Base-by-base conservation (phyloP, 768 basidiomycete genomes). In the Suillus sp. region DNA sequence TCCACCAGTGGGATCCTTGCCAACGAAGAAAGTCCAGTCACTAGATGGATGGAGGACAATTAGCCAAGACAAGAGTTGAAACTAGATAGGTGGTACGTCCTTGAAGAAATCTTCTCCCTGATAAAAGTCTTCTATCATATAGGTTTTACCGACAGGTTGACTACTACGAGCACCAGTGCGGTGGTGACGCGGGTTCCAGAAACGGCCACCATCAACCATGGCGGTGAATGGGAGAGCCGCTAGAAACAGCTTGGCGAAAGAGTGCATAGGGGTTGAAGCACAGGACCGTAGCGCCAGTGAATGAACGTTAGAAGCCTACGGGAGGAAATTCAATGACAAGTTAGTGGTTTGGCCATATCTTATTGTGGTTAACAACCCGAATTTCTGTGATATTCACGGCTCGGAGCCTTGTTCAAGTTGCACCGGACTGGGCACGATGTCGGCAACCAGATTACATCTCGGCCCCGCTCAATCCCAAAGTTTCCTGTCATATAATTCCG, bases 1-100 rank as follows among this genome's bases (percentile, higher is more conserved):
- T n/a, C 92, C 92, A 66, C 85, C 75, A 1, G 92, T 93, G 3
- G 91, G 92, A 73, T 93, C 92, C 16, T 73, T 11, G 4, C 66
- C 75, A 13, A 79, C 79, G 76, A 84, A 91, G 77, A 90, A 93
- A 38, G 86, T 76, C 87, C 88, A 92, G 48, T 83, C 68, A 55
- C 90, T 91, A 66, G n/a, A 68, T 25, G 62, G 62, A 13, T n/a
- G 9, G 18, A 51, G 18, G 18, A 20, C 27, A 30, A 60, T 64
- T 47, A 56, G 42, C 50, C 11, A 20, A 54, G 37, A 13, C 25
- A 25, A 8, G 59, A 30, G 27, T n/a, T 34, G 40, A 30, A 32
- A 35, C 10, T 30, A 51, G 40, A 38, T 61, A 55, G 43, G 37
- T 5, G 64, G n/a, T 14, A 79, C 76, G 47, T 69, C 89, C 89